Evolutionary conservation across 2,329 filamentous ascomycete genomes (phyloP).

Genomic region (Pestalotiopsis sp.): DNA sequence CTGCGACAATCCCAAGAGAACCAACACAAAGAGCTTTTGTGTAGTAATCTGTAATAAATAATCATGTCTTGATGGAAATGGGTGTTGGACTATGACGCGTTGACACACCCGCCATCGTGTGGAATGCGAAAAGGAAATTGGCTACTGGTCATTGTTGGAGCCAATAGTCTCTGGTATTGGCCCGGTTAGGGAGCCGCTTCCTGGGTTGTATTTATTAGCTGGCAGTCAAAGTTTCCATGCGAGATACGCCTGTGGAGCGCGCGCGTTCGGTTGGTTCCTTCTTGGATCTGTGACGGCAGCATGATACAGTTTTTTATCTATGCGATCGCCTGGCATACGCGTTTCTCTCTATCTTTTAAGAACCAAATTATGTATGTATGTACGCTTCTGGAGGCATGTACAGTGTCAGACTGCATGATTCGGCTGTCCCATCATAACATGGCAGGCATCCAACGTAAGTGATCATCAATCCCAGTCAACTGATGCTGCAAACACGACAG

Average conservation of each 20-base stretch:
- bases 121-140: slow-evolving; percentile 9
- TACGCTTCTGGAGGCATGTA: background rate
- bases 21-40: too few relatives aligned
- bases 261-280: too few relatives aligned
- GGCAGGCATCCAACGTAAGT: background rate
- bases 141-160: background rate
- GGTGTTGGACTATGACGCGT: slow-evolving; percentile 5
- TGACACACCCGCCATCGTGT: background rate
- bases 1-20: too few relatives aligned
- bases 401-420: background rate
- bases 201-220: background rate
- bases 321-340: too few relatives aligned
- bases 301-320: background rate
- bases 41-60: background rate
- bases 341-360: background rate
- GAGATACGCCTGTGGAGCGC: background rate
- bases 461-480: background rate
- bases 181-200: background rate
- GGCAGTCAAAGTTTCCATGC: background rate
- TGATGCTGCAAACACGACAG: background rate
- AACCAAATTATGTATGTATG: background rate
- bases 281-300: background rate
- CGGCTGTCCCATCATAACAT: background rate
- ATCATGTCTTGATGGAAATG: background rate
- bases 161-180: background rate